Evolutionary conservation across 257 asterid species (phyloP), one percentile per base, ranked within the genome.

Genomic region (Verbena officinalis): DNA sequence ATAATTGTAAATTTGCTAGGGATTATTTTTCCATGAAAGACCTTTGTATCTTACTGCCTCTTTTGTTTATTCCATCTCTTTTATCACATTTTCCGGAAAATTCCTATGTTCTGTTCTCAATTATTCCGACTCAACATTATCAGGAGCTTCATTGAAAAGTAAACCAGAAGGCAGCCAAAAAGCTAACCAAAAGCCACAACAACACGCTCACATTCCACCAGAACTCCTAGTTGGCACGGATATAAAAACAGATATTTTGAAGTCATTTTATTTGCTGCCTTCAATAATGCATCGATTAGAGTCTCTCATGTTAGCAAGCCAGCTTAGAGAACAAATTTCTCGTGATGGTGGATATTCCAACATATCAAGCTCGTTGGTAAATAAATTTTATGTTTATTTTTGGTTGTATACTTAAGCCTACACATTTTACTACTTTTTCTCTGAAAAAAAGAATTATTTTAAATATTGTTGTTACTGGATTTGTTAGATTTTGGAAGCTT

Each of bases 301-400:
- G 80, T 83, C 93, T 54, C 80, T 94, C 58, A 94, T 88, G 95
- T 76, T 94, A 80, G 96, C 99, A 38, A 84, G 96, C 80, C 98
- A 90, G 75, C 92, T 94, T 36, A 82, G 88, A 70, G 73, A 85
- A 69, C 86, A 84, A 69, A 81, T 94, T 68, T 75, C 94, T 10
- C 62, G 15, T 55, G 76, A 74, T 64, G 77, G 77, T 43, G 81
- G 82, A 50, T n/a, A 69, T 70, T 67, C 59, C 62, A 73, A 55
- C 62, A 72, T 90, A 62, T 60, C 98, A 55, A 81, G 95, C 81
- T 82, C 87, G 14, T 70, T 94, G 95, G 99, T 88, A 70, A 30
- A 86, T 77, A 57, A 38, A 39, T n/a, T 20, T 42, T 52, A n/a
- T n/a, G n/a, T n/a, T n/a, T n/a, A n/a, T n/a, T n/a, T n/a, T n/a